Evolutionary conservation across 2,329 filamentous ascomycete genomes (phyloP).

Genomic region (Calonectria montana): DNA sequence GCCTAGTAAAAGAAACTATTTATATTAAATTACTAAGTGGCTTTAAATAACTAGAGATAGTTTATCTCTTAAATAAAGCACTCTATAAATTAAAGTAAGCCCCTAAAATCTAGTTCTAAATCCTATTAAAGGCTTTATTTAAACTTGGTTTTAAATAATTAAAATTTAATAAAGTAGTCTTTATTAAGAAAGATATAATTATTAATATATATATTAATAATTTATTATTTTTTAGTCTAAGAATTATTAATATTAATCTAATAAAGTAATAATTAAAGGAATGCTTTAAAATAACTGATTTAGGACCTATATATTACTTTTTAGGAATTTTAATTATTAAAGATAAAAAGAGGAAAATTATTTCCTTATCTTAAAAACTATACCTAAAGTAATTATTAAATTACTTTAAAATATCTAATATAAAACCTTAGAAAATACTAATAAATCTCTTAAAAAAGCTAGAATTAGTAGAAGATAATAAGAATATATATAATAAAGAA

Average conservation of each 20-base stretch:
- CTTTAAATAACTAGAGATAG: neutral
- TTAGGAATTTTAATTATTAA: neutral
- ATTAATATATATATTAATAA: neutral
- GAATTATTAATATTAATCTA: neutral
- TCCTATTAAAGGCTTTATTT: neutral
- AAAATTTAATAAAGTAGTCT: neutral
- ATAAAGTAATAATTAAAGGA: neutral
- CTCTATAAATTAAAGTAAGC: neutral
- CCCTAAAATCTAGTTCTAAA: neutral
- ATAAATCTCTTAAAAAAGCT: neutral
- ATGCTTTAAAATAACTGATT: neutral
- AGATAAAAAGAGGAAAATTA: neutral
- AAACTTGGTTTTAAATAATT: neutral
- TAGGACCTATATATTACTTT: neutral
- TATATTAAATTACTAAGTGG: neutral
- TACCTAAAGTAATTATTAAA: neutral
- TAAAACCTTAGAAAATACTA: neutral
- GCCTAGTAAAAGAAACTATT: neutral
- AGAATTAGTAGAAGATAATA: neutral
- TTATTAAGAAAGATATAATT: neutral
- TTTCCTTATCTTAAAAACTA: neutral
- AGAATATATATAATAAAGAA: neutral
- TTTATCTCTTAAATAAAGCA: neutral
- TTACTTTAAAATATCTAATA: neutral
- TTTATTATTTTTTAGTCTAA: neutral